A percentile compares a stretch with the other conserved stretches of the same genome.
Conservation (phyloP, 306 rosid genomes). For the Cicer yamashitae region DNA sequence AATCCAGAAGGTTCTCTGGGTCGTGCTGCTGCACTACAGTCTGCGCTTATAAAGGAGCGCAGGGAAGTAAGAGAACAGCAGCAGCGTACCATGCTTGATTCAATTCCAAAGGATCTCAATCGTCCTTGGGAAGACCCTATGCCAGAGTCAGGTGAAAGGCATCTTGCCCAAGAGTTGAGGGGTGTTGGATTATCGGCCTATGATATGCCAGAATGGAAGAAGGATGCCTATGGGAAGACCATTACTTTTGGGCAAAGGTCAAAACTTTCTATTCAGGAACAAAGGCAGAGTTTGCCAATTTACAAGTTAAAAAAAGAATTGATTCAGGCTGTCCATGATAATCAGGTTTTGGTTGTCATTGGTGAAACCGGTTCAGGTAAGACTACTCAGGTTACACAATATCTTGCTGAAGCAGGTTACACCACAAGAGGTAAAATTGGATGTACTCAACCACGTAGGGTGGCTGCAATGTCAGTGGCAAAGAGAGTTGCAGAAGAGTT, state of each 20-base stretch:
- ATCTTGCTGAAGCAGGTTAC: conserved; percentile 88
- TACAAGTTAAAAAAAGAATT: conserved; percentile 82
- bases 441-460: conserved; percentile 93
- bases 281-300: conserved; percentile 81
- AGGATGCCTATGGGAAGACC: conserved; percentile 89
- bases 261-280: conserved; percentile 87
- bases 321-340: conserved; percentile 80
- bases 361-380: conserved; percentile 97
- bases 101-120: conserved; percentile 94
- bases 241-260: conserved; percentile 87
- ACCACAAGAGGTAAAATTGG: conserved; percentile 82
- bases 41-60: conserved; percentile 91
- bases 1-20: conserved; percentile 90
- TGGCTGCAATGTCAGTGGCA: conserved; percentile 92
- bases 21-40: conserved; percentile 90
- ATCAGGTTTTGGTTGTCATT: conserved; percentile 81
- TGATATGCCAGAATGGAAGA: conserved; percentile 95
- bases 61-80: conserved; percentile 91
- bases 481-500: conserved; percentile 93
- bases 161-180: conserved; percentile 90
- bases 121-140: conserved; percentile 97
- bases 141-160: conserved; percentile 91
- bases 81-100: conserved; percentile 87
- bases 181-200: conserved; percentile 92
- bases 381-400: conserved; percentile 92